Evolutionary conservation across 306 rosid genomes (phyloP).

Genomic region (Aeschynomene evenia): DNA sequence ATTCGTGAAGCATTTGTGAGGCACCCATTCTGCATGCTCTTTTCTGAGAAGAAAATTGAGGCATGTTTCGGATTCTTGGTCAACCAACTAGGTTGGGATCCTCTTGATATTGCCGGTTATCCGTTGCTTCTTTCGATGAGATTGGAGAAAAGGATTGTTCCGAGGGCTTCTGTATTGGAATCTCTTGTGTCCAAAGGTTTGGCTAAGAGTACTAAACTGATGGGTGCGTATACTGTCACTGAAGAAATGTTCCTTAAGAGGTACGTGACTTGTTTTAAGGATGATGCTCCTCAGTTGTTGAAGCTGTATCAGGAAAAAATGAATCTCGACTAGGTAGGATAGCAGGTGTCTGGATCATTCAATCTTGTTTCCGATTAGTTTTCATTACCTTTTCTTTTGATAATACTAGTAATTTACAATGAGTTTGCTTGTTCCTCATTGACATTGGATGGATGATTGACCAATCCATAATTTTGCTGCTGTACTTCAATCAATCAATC

Average conservation of each 20-base stretch:
- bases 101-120: background rate
- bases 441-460: no score
- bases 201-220: background rate
- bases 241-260: conserved; percentile 25
- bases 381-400: background rate
- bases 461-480: no score
- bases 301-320: conserved; percentile 18
- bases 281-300: conserved; percentile 21
- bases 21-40: conserved; percentile 31
- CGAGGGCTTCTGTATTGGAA: conserved; percentile 35
- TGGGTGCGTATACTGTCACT: background rate
- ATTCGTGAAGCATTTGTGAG: conserved; percentile 17
- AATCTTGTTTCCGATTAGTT: background rate
- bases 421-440: background rate
- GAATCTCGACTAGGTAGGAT: background rate
- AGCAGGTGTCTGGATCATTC: background rate
- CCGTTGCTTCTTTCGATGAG: conserved; percentile 21
- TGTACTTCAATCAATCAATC: no score
- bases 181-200: conserved; percentile 22
- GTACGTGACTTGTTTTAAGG: conserved; percentile 7
- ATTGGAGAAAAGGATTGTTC: conserved; percentile 32
- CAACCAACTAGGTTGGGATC: conserved; percentile 31
- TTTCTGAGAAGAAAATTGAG: conserved; percentile 31
- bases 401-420: no score
- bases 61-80: conserved; percentile 30